Percentiles rank a stretch among this genome's conserved stretches.
phyloP scores from a whole-genome alignment of 1,284 basidiomycete species.

The Ganoderma multipileum region DNA sequence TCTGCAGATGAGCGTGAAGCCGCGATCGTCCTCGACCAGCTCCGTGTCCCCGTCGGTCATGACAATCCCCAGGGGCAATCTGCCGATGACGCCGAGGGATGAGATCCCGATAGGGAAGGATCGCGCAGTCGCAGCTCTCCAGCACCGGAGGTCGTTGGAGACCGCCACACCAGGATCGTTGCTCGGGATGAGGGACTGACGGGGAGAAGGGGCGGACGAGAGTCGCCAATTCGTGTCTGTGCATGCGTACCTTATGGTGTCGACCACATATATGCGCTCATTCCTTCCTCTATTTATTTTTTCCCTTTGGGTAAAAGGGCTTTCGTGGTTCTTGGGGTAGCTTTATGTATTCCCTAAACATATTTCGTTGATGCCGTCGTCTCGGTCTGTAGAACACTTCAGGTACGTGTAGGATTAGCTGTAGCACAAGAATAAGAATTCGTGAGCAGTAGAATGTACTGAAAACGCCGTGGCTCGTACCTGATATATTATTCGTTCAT shows the following conservation, averaged over 20 bases:
- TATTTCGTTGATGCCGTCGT: background rate
- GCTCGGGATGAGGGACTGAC: slow-evolving; percentile 29
- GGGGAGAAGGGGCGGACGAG: background rate
- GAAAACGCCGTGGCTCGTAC: background rate
- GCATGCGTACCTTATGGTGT: background rate
- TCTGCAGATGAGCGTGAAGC: slow-evolving; percentile 62
- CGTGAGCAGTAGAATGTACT: background rate
- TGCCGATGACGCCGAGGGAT: slow-evolving; percentile 19
- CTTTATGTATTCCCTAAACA: slow-evolving; percentile 8
- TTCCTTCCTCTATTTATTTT: background rate
- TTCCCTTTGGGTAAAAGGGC: background rate
- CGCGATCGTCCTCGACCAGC: slow-evolving; percentile 29
- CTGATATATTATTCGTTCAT: background rate
- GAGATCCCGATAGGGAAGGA: slow-evolving; percentile 15
- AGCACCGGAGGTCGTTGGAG: slow-evolving; percentile 16
- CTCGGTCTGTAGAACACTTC: background rate
- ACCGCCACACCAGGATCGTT: slow-evolving; percentile 27
- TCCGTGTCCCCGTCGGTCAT: slow-evolving; percentile 13
- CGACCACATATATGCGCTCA: too few relatives aligned
- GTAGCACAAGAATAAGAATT: background rate
- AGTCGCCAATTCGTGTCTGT: too few relatives aligned
- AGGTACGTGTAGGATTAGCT: slow-evolving; percentile 11
- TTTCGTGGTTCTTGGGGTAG: slow-evolving; percentile 11
- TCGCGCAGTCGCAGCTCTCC: background rate
- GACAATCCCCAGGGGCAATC: background rate